These are phyloP conservation scores for Collybiopsis luxurians DNA, from an alignment of 768 basidiomycete genomes.

Conservation along the genomic window DNA sequence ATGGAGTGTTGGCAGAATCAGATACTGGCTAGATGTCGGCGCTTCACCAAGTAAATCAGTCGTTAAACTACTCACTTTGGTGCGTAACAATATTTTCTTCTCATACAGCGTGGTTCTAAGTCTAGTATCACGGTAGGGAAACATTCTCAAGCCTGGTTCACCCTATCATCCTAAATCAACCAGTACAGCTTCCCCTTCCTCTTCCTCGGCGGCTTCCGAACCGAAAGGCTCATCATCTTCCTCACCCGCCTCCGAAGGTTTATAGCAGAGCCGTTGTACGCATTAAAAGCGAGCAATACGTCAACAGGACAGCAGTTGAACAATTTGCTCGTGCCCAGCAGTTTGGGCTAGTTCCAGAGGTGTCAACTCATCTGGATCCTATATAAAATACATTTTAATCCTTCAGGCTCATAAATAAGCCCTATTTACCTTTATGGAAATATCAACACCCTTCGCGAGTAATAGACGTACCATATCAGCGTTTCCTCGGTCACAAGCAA, in stretches of 20 bases:
- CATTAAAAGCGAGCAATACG: no score
- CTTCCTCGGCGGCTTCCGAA: not conserved
- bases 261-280: constrained; percentile 1
- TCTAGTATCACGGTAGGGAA: constrained; percentile 43
- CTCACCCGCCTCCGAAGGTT: not conserved
- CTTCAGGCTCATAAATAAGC: no score
- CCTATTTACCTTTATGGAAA: constrained; percentile 53
- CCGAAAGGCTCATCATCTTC: constrained; percentile 9
- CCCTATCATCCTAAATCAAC: constrained; percentile 45
- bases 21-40: constrained; percentile 85
- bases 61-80: constrained; percentile 74
- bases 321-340: constrained; percentile 56
- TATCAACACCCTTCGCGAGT: constrained; percentile 63
- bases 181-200: not conserved
- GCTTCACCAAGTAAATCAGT: constrained; percentile 81
- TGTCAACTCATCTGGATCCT: constrained; percentile 70
- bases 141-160: constrained; percentile 55
- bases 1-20: constrained; percentile 91
- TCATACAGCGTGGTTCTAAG: not conserved
- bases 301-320: constrained; percentile 27
- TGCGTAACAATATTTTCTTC: constrained; percentile 35
- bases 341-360: constrained; percentile 58
- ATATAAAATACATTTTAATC: constrained; percentile 11
- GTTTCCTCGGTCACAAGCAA: constrained; percentile 83
- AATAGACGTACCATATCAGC: constrained; percentile 53